A percentile compares a stretch with the other conserved stretches of the same genome.
Evolutionary conservation across 169 alveolate species (phyloP).

Genomic region (Cryptosporidium muris): DNA sequence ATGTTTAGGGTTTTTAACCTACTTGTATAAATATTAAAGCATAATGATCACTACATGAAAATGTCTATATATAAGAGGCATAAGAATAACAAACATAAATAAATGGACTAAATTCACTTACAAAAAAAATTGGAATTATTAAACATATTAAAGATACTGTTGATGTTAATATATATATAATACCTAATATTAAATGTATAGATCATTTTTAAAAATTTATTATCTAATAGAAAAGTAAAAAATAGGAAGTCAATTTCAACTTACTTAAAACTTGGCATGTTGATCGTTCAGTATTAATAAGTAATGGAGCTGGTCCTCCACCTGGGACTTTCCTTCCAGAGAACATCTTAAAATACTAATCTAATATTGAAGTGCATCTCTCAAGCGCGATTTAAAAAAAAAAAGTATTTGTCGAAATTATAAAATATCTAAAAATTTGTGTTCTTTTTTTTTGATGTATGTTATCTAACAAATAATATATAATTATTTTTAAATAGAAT

Average conservation of each 20-base stretch:
- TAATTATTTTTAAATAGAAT: too few relatives aligned
- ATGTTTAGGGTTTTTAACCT: background rate
- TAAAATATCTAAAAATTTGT: too few relatives aligned
- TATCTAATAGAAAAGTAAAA: background rate
- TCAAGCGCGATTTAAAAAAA: too few relatives aligned
- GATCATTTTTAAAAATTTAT: background rate
- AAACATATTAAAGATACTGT: slow-evolving; percentile 40
- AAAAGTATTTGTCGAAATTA: too few relatives aligned
- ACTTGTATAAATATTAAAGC: slow-evolving; percentile 56
- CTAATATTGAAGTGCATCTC: too few relatives aligned
- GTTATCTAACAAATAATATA: too few relatives aligned
- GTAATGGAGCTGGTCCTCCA: slow-evolving; percentile 68
- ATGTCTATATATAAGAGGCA: background rate
- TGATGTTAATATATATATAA: slow-evolving; percentile 36
- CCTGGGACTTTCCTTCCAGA: slow-evolving; percentile 37
- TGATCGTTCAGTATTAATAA: slow-evolving; percentile 43
- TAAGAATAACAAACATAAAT: background rate
- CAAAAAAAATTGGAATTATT: slow-evolving; percentile 52
- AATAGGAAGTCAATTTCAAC: background rate
- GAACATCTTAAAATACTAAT: slow-evolving; percentile 2
- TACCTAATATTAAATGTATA: slow-evolving; percentile 13
- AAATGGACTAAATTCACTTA: background rate
- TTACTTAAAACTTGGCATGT: slow-evolving; percentile 65
- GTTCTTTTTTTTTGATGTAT: too few relatives aligned
- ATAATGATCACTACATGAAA: slow-evolving; percentile 53